Evolutionary conservation across 2,329 filamentous ascomycete species (phyloP).

Genomic region (Pseudogymnoascus sp.): DNA sequence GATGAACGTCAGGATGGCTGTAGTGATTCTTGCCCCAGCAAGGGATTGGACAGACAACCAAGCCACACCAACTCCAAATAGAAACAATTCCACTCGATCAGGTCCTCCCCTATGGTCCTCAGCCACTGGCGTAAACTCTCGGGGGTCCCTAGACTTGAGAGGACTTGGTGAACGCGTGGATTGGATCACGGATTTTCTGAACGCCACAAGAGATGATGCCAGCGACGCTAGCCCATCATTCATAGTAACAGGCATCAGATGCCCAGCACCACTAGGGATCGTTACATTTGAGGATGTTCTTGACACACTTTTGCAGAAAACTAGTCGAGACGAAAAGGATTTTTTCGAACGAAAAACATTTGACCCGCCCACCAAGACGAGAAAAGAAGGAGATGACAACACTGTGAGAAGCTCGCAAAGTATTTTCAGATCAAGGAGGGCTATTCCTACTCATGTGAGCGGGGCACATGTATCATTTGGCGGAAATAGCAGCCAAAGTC

Average conservation of each 20-base stretch:
- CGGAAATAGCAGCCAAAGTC: background rate
- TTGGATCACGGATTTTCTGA: conserved; percentile 17
- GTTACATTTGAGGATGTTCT: conserved; percentile 24
- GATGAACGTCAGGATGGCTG: conserved; percentile 18
- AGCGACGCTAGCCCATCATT: background rate
- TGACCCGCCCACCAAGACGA: conserved; percentile 15
- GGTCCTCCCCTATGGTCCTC: background rate
- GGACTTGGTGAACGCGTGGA: background rate
- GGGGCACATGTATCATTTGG: background rate
- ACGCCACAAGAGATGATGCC: conserved; percentile 9
- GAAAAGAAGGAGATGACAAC: conserved; percentile 15
- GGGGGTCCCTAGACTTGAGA: background rate
- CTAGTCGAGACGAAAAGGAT: conserved; percentile 20
- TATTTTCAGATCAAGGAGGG: background rate
- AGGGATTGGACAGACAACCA: conserved; percentile 2
- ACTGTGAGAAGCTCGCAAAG: background rate
- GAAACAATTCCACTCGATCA: background rate
- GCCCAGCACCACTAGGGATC: conserved; percentile 21
- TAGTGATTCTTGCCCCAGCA: conserved; percentile 17
- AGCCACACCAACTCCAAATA: conserved; percentile 10
- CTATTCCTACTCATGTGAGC: background rate
- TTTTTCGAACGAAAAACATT: conserved; percentile 15
- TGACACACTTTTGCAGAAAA: conserved; percentile 20
- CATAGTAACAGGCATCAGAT: conserved; percentile 14
- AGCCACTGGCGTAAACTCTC: background rate